A percentile compares a stretch with the other conserved stretches of the same genome.
Conservation (phyloP, 176 grass and related monocot species). For the Thalia dealbata region DNA sequence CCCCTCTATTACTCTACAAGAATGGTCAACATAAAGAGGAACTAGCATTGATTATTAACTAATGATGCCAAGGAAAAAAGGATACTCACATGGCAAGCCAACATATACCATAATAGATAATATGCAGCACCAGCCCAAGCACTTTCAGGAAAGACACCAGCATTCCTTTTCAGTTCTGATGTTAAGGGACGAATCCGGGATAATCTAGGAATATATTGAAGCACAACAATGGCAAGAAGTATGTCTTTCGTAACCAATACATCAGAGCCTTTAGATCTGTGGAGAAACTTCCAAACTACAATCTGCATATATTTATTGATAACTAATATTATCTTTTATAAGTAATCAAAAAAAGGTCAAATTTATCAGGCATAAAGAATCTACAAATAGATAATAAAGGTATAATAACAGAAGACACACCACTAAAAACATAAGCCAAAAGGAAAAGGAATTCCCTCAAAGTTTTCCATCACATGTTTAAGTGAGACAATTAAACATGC, state of each 20-base stretch:
- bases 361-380: not conserved
- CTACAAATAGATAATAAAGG: not conserved
- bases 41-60: not conserved
- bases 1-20: not conserved
- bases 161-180: constrained; percentile 70
- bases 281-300: constrained; percentile 76
- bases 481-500: not conserved
- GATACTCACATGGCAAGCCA: constrained; percentile 76
- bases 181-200: constrained; percentile 61
- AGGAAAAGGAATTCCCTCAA: not conserved
- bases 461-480: not conserved
- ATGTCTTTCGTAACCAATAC: constrained; percentile 53
- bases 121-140: constrained; percentile 94
- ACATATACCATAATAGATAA: constrained; percentile 94
- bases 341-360: not conserved
- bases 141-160: constrained; percentile 92
- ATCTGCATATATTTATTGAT: constrained; percentile 42
- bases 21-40: not conserved
- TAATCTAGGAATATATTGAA: constrained; percentile 78
- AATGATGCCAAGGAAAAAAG: constrained; percentile 7
- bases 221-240: constrained; percentile 61
- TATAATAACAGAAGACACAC: not conserved
- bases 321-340: constrained; percentile 17
- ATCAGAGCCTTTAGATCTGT: constrained; percentile 42
- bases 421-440: not conserved